phyloP scores from a whole-genome alignment of 352 stramenopile genomes.

The Phytopythium delawarense region DNA sequence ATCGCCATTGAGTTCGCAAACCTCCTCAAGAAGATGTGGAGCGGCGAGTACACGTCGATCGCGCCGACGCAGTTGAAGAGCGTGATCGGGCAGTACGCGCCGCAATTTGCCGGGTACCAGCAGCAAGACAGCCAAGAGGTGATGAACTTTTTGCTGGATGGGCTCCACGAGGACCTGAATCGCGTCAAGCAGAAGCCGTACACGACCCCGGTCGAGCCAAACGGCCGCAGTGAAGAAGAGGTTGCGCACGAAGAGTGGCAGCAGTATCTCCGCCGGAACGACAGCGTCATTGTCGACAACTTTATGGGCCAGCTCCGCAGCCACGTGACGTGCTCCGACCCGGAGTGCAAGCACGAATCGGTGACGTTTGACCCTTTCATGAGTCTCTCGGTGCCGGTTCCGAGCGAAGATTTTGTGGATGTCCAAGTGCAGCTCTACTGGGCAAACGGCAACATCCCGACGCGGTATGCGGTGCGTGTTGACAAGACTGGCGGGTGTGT shows the following conservation, averaged over 20 bases:
- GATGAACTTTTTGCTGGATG: slow-evolving; percentile 90
- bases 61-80: slow-evolving; percentile 74
- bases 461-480: slow-evolving; percentile 63
- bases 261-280: slow-evolving; percentile 88
- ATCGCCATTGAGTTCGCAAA: slow-evolving; percentile 95
- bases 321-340: slow-evolving; percentile 82
- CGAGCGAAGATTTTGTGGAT: slow-evolving; percentile 45
- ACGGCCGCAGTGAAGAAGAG: slow-evolving; percentile 57
- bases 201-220: slow-evolving; percentile 60
- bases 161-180: slow-evolving; percentile 91
- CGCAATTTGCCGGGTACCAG: slow-evolving; percentile 86
- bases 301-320: slow-evolving; percentile 89
- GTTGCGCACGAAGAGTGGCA: slow-evolving; percentile 78
- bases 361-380: slow-evolving; percentile 91
- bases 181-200: slow-evolving; percentile 83
- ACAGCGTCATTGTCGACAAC: slow-evolving; percentile 89
- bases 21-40: slow-evolving; percentile 94
- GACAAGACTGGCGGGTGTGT: slow-evolving; percentile 45
- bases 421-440: slow-evolving; percentile 73
- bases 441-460: slow-evolving; percentile 65
- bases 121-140: slow-evolving; percentile 93
- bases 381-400: slow-evolving; percentile 87
- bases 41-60: slow-evolving; percentile 82
- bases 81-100: slow-evolving; percentile 82
- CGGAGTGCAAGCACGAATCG: slow-evolving; percentile 69